Base-by-base conservation (phyloP, 1,284 basidiomycete species). In the Sutorius eximius region DNA sequence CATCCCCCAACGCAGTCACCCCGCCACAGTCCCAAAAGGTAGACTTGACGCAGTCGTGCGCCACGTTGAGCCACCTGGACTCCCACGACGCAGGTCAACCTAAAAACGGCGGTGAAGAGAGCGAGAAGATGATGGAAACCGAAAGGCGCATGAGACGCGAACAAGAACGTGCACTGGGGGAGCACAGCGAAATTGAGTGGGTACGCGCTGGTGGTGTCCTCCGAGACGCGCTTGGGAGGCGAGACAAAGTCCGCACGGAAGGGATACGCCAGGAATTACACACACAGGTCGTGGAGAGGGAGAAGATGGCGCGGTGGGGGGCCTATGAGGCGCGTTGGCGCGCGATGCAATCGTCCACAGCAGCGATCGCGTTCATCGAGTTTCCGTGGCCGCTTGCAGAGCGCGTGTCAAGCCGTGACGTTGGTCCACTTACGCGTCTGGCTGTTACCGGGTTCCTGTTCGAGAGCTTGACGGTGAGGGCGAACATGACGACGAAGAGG, bases 361-460 rank as follows among this genome's bases (percentile, higher is more conserved):
- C 44, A 13, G 38, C 57, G 15, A 49, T 65, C 45, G 40, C 56
- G 16, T 87, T 82, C 57, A 53, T 58, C 27, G 80, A 84, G 59
- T 78, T 87, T 40, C 84, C 85, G 3, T 87, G 85, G 86, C 85
- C 85, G 0, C 67, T 82, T 5, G 67, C 70, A 30, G 57, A 60
- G 0, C 50, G 54, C 12, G 62, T 75, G 5, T 46, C 64, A 0
- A 60, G 60, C 2, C 60, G 69, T 3, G 65, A 69, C 13, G 76
- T 82, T 51, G 13, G 43, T 29, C 13, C 10, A 29, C 61, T 87
- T 29, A 77, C 73, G 1, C 56, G 69, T 4, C 66, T 71, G 30
- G 66, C 71, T 9, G 72, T 89, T 11, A 71, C 80, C 20, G 71
- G 72, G 2, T 90, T 89, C 62, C 60, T 90, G 46, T 73, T 80